Percentiles rank a stretch among this genome's conserved stretches.
phyloP scores from a whole-genome alignment of 1,139 yeast species.

The Kluyveromyces sp. region DNA sequence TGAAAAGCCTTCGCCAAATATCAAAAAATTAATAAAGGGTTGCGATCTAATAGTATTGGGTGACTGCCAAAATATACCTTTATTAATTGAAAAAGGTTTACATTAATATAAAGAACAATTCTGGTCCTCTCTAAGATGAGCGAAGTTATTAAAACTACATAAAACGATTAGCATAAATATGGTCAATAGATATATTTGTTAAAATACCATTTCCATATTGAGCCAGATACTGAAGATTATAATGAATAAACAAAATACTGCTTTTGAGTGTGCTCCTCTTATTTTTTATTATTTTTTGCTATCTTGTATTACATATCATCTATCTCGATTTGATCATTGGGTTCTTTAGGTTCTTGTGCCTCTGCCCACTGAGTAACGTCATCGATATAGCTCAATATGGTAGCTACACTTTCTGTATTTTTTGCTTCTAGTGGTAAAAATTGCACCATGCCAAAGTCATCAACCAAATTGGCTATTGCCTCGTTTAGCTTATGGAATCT shows the following conservation, averaged over 20 bases:
- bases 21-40: constrained; percentile 43
- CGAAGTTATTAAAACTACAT: too few species aligned
- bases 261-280: too few species aligned
- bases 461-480: constrained; percentile 81
- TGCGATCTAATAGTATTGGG: constrained; percentile 51
- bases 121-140: too few species aligned
- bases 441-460: constrained; percentile 98
- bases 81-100: constrained; percentile 8
- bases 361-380: constrained; percentile 98
- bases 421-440: constrained; percentile 83
- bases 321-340: constrained; percentile 64
- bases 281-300: background rate
- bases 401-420: constrained; percentile 70
- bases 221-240: too few species aligned
- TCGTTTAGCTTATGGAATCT: constrained; percentile 66
- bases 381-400: constrained; percentile 85
- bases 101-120: background rate
- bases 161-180: too few species aligned
- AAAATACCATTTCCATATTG: background rate
- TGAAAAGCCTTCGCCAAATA: constrained; percentile 44
- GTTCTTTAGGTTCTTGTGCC: constrained; percentile 93
- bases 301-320: constrained; percentile 34
- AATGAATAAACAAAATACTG: too few species aligned
- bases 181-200: background rate
- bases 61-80: constrained; percentile 43